Evolutionary conservation across 352 stramenopile genomes (phyloP).

Genomic region (Pelagophyceae sp.): DNA sequence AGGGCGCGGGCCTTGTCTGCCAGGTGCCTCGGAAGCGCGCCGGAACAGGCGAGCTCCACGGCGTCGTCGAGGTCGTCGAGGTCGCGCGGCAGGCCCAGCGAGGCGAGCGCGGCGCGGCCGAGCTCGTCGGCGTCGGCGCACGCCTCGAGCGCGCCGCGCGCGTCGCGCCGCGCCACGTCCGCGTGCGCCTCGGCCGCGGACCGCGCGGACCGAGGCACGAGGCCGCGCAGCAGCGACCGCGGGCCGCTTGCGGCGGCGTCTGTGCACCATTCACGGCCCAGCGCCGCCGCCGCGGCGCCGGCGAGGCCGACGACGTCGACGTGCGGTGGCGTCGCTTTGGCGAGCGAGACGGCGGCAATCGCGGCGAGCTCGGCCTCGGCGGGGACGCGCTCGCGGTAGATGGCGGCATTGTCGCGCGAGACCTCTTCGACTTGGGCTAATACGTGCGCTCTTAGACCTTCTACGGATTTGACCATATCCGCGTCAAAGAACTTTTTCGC

Average conservation of each 20-base stretch:
- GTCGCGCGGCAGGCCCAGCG: neutral
- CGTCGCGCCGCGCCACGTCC: neutral
- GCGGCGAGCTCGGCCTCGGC: neutral
- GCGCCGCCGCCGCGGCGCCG: neutral
- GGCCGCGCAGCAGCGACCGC: neutral
- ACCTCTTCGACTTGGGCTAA: neutral
- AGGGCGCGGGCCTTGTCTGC: neutral
- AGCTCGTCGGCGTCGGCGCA: conserved; percentile 6
- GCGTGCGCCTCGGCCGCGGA: conserved; percentile 3
- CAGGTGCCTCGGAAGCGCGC: neutral
- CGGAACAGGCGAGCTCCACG: neutral
- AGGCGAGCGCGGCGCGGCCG: neutral
- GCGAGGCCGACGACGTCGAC: neutral
- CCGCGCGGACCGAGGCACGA: neutral
- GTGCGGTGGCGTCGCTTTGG: conserved; percentile 9
- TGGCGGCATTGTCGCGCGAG: neutral
- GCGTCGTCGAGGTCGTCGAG: conserved; percentile 11
- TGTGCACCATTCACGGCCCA: no score
- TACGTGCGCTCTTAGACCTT: neutral
- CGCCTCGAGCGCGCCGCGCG: neutral
- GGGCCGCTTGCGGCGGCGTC: neutral
- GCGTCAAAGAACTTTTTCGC: neutral
- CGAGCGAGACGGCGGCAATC: neutral
- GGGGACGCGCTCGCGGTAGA: conserved; percentile 9
- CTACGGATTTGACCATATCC: neutral